phyloP scores from a whole-genome alignment of 805 yeast genomes.

The Kurtzmaniella cleridarum region DNA sequence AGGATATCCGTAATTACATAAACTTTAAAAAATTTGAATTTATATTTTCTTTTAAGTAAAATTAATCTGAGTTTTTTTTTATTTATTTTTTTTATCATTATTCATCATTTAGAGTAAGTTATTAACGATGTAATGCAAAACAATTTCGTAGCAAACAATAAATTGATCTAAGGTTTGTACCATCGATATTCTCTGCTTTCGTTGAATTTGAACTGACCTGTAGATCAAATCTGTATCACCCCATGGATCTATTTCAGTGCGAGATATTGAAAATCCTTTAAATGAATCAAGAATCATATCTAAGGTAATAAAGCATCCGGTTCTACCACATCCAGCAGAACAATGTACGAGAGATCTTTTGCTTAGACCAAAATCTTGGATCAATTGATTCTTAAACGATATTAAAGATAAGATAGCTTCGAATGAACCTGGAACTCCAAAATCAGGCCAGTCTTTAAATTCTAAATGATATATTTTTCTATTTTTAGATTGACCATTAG shows the following conservation, averaged over 20 bases:
- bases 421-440: constrained; percentile 35
- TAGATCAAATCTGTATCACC: constrained; percentile 50
- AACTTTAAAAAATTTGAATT: too few species aligned
- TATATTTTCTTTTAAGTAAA: too few species aligned
- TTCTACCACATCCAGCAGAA: constrained; percentile 58
- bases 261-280: constrained; percentile 1
- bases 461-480: constrained; percentile 32
- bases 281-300: constrained; percentile 34
- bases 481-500: not conserved
- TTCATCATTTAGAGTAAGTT: constrained; percentile 3
- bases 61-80: not conserved
- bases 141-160: constrained; percentile 64
- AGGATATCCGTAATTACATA: too few species aligned
- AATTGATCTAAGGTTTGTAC: constrained; percentile 78
- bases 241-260: constrained; percentile 12
- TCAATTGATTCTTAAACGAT: constrained; percentile 24
- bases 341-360: constrained; percentile 41
- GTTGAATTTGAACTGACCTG: constrained; percentile 57
- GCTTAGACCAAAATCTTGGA: constrained; percentile 8
- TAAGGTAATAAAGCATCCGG: constrained; percentile 46
- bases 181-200: constrained; percentile 77
- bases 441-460: constrained; percentile 43
- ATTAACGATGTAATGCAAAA: constrained; percentile 20
- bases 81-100: not conserved
- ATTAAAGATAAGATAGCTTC: constrained; percentile 28